Base-by-base conservation (phyloP, 169 alveolate species). In the Eimeria sp. region DNA sequence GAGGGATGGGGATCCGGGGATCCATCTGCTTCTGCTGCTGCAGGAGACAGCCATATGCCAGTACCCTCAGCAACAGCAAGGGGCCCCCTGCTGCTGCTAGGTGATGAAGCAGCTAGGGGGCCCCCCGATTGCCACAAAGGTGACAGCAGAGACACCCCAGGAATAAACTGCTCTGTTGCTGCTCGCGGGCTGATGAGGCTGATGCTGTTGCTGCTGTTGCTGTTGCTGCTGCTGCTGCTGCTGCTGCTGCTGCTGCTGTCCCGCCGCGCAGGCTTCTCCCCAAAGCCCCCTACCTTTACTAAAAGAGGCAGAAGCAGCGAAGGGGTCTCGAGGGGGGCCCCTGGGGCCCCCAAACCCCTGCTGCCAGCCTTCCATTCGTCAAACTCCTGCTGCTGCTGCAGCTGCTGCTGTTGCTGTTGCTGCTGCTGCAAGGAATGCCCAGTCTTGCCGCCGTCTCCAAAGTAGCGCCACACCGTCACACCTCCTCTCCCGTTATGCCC, bases 281-380 rank as follows among this genome's bases (percentile, higher is more conserved):
- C 89, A 78, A 78, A 78, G 30, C 89, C 89, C 89, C 89, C 89
- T 6, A 78, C 65, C 63, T 78, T 78, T 65, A 78, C 47, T 58
- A 78, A 27, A 30, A 78, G 65, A 51, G 89, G 89, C 89, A 43
- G 89, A 18, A 78, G 89, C 89, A 78, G 65, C 10, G 89, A 51
- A 14, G 84, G 11, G 20, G 51, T n/a, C 0, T 73, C 57, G 13
- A 25, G 57, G 11, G 58, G 40, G 65, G 18, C 67, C 43, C 65
- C 65, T 20, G 58, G 30, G 65, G 30, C 67, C 67, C 67, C 67
- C 9, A 14, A 47, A 61, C 67, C 14, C 65, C 0, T 10, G 25
- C 61, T 57, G 61, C 67, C 67, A 20, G 40, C 5, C 67, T 65
- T 65, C 84, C 45, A 30, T 49, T 54, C 61, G 2, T 54, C 61